Conservation (phyloP, 208 protist genomes). For the Entamoeba moshkovskii region DNA sequence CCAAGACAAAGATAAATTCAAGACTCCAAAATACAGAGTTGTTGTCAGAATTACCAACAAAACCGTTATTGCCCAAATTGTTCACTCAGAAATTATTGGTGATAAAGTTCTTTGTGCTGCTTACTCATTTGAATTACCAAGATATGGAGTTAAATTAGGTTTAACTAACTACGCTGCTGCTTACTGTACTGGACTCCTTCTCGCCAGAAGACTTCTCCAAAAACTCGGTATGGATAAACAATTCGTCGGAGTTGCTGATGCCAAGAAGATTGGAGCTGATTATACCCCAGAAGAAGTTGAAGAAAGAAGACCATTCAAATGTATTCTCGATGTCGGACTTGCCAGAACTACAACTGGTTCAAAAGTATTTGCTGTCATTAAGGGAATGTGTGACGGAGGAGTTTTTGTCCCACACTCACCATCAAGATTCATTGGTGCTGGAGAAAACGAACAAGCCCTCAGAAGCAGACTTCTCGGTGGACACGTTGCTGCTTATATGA, state of each 20-base stretch:
- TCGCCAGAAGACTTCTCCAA: constrained; percentile 76
- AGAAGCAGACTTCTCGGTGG: constrained; percentile 80
- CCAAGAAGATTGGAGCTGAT: constrained; percentile 51
- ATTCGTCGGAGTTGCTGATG: constrained; percentile 73
- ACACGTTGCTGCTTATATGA: constrained; percentile 92
- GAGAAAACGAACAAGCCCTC: constrained; percentile 59
- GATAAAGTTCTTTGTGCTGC: constrained; percentile 75
- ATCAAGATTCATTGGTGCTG: constrained; percentile 81
- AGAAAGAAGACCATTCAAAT: constrained; percentile 77
- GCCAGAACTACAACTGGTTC: constrained; percentile 79
- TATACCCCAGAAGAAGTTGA: constrained; percentile 54
- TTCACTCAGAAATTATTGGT: constrained; percentile 70
- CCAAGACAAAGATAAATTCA: constrained; percentile 97
- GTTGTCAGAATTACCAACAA: constrained; percentile 66
- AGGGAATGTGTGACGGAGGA: constrained; percentile 88
- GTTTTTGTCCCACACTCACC: constrained; percentile 80
- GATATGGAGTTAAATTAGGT: constrained; percentile 78
- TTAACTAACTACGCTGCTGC: constrained; percentile 90
- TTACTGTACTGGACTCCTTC: constrained; percentile 84
- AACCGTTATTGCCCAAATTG: constrained; percentile 84
- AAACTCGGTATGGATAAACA: constrained; percentile 74
- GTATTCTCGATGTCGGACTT: constrained; percentile 86
- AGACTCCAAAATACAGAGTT: constrained; percentile 83
- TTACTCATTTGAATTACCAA: constrained; percentile 84
- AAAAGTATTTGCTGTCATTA: constrained; percentile 67